Evolutionary conservation across 2,329 filamentous ascomycete species (phyloP).

Genomic region (Shiraia bambusicola): DNA sequence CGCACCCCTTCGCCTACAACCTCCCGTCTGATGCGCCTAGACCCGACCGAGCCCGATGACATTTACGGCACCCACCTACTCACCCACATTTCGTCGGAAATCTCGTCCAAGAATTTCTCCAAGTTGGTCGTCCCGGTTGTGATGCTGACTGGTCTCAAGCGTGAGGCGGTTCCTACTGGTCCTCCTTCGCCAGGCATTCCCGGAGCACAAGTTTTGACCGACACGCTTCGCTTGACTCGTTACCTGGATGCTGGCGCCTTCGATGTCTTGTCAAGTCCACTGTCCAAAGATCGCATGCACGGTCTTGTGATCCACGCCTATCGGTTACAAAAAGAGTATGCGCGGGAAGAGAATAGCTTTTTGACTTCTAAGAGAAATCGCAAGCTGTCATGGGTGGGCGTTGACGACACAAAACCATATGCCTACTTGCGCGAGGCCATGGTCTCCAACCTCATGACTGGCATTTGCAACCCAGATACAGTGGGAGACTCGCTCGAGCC

Average conservation of each 20-base stretch:
- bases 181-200: conserved; percentile 38
- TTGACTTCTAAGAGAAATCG: conserved; percentile 72
- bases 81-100: conserved; percentile 45
- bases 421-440: conserved; percentile 89
- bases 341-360: conserved; percentile 70
- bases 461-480: conserved; percentile 75
- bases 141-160: conserved; percentile 43
- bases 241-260: conserved; percentile 85
- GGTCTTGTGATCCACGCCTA: conserved; percentile 82
- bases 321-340: conserved; percentile 74
- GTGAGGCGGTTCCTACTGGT: conserved; percentile 31
- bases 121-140: conserved; percentile 46
- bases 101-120: conserved; percentile 44
- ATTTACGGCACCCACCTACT: conserved; percentile 48
- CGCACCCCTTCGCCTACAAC: conserved; percentile 45
- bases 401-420: conserved; percentile 82
- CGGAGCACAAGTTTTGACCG: conserved; percentile 45
- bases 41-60: conserved; percentile 43
- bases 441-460: conserved; percentile 87
- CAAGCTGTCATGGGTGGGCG: conserved; percentile 89
- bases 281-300: conserved; percentile 72
- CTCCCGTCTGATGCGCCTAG: conserved; percentile 31
- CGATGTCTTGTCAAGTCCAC: conserved; percentile 79
- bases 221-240: conserved; percentile 61
- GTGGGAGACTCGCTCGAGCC: conserved; percentile 62